These are phyloP conservation scores for Rhynchosporium agropyri DNA, from an alignment of 2,329 filamentous ascomycete species.

Conservation along the genomic window DNA sequence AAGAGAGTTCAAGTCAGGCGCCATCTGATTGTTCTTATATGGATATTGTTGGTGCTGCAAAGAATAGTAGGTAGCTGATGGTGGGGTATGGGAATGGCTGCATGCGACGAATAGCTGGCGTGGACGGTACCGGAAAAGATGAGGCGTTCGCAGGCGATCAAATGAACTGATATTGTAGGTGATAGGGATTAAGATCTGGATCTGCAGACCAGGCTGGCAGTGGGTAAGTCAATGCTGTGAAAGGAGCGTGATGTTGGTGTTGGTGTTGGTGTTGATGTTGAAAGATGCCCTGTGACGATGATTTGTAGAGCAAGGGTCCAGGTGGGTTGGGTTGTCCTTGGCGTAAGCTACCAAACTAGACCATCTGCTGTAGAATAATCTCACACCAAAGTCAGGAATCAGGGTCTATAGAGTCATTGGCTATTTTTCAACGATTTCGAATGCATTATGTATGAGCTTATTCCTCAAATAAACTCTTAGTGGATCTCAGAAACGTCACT, in stretches of 20 bases:
- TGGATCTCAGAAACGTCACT: too few relatives aligned
- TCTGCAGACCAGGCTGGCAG: not conserved
- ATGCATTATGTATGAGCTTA: too few relatives aligned
- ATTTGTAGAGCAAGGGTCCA: not conserved
- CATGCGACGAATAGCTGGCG: not conserved
- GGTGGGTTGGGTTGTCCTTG: not conserved
- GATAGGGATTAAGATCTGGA: not conserved
- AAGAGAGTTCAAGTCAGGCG: constrained; percentile 62
- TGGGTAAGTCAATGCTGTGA: constrained; percentile 4
- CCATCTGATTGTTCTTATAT: constrained; percentile 32
- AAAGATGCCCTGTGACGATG: constrained; percentile 6
- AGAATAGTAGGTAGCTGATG: constrained; percentile 6
- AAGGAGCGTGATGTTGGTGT: not conserved
- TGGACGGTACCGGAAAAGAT: constrained; percentile 9
- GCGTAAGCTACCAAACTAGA: not conserved
- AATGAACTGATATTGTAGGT: constrained; percentile 11
- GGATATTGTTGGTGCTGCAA: constrained; percentile 9
- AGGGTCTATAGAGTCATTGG: too few relatives aligned
- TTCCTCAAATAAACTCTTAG: too few relatives aligned
- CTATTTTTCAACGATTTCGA: too few relatives aligned
- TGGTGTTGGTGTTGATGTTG: not conserved
- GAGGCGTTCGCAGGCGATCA: not conserved
- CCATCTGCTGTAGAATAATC: not conserved
- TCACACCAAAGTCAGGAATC: too few relatives aligned
- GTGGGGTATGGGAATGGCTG: constrained; percentile 15